Evolutionary conservation across 768 basidiomycete genomes (phyloP).

Genomic region (Butyriboletus loyo): DNA sequence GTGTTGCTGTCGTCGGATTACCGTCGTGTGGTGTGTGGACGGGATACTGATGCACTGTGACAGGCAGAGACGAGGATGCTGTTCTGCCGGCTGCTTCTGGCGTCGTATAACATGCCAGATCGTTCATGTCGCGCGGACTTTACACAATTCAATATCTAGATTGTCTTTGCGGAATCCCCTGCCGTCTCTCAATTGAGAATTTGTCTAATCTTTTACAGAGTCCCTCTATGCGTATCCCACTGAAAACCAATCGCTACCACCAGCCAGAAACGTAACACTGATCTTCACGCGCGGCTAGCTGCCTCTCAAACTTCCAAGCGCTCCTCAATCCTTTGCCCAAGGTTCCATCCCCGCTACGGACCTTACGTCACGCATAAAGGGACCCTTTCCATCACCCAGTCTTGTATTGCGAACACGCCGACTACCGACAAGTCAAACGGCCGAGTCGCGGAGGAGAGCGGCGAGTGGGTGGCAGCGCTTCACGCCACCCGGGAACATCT

Average conservation of each 20-base stretch:
- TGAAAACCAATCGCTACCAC: not conserved
- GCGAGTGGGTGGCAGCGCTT: not conserved
- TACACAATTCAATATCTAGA: conserved; percentile 8
- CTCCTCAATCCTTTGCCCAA: not conserved
- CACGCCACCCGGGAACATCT: not conserved
- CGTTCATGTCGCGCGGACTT: not conserved
- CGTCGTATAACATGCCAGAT: conserved; percentile 20
- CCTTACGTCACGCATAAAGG: not conserved
- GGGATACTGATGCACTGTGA: not conserved
- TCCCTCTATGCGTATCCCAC: not conserved
- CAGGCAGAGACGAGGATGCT: conserved; percentile 76
- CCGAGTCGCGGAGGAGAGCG: not conserved
- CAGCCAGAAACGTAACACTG: not conserved
- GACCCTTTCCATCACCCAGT: not conserved
- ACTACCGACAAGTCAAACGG: not conserved
- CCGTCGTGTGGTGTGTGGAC: not conserved
- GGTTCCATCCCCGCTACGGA: not conserved
- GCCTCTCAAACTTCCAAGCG: not conserved
- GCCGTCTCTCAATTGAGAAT: not conserved
- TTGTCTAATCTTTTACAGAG: not conserved
- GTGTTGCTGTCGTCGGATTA: conserved; percentile 20
- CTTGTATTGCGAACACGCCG: not conserved
- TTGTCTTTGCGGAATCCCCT: not conserved
- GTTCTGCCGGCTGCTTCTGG: conserved; percentile 64
- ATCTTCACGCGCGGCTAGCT: not conserved